phyloP scores from a whole-genome alignment of 2,329 filamentous ascomycete genomes.

The Phyllosticta ampelicida region DNA sequence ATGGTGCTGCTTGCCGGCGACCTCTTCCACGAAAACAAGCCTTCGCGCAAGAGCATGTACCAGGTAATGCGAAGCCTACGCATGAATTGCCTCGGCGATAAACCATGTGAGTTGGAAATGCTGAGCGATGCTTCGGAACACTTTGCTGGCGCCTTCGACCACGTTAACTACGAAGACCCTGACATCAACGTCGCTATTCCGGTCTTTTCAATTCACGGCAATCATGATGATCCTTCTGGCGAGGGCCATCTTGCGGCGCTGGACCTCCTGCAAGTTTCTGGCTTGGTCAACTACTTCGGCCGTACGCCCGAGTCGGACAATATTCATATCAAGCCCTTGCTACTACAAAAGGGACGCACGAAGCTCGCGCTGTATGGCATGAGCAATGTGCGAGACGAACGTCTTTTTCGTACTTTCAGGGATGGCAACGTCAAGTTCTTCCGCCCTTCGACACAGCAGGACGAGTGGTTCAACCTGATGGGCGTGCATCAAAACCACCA shows the following conservation, averaged over 20 bases:
- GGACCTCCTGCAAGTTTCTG: conserved; percentile 82
- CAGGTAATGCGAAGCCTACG: conserved; percentile 93
- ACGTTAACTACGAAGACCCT: conserved; percentile 95
- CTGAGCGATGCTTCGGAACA: conserved; percentile 86
- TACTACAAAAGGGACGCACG: conserved; percentile 86
- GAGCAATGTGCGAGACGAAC: conserved; percentile 92
- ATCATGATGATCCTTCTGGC: conserved; percentile 96
- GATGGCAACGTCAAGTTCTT: conserved; percentile 94
- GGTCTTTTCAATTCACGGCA: conserved; percentile 96
- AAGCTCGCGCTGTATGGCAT: conserved; percentile 90
- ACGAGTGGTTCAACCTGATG: conserved; percentile 94
- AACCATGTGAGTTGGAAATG: conserved; percentile 90
- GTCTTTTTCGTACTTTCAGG: conserved; percentile 84
- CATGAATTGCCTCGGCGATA: conserved; percentile 89
- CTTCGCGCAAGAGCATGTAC: conserved; percentile 88
- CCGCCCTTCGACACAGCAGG: conserved; percentile 64
- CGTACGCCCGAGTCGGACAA: conserved; percentile 87
- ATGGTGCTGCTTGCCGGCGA: conserved; percentile 95
- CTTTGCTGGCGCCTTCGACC: conserved; percentile 66
- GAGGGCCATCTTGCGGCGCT: conserved; percentile 86
- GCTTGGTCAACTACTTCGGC: conserved; percentile 91
- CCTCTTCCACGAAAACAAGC: conserved; percentile 96
- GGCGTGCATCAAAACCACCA: conserved; percentile 95
- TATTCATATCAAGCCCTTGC: conserved; percentile 79
- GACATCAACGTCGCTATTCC: conserved; percentile 97